A percentile compares a stretch with the other conserved stretches of the same genome.
These are phyloP conservation scores for Polyporus arcularius DNA, from an alignment of 768 basidiomycete genomes.

Conservation along the genomic window DNA sequence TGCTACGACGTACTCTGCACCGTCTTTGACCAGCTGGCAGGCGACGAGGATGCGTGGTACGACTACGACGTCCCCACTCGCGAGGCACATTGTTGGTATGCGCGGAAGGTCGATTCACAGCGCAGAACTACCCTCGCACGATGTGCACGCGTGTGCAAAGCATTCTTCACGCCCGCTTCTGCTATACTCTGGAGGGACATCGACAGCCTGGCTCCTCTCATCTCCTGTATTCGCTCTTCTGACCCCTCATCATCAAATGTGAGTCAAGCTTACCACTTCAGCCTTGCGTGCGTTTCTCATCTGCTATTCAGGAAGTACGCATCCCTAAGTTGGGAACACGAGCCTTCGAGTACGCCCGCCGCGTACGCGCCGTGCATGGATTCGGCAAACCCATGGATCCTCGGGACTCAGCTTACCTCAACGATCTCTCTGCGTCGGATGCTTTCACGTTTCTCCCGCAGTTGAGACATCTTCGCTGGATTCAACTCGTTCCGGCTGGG, in stretches of 20 bases:
- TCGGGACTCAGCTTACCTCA: background rate
- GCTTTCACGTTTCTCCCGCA: background rate
- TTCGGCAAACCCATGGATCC: background rate
- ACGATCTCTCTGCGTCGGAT: background rate
- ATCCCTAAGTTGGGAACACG: background rate
- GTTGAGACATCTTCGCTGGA: constrained; percentile 10
- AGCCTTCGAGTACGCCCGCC: constrained; percentile 4
- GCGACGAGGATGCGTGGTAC: constrained; percentile 6
- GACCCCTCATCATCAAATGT: background rate
- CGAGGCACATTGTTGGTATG: constrained; percentile 3
- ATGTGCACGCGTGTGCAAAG: constrained; percentile 8
- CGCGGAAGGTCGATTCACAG: background rate
- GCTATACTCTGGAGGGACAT: constrained; percentile 13
- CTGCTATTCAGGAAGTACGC: background rate
- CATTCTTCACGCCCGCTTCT: constrained; percentile 13
- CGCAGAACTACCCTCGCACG: constrained; percentile 2
- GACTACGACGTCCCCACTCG: constrained; percentile 11
- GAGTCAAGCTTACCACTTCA: background rate
- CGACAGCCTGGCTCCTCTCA: constrained; percentile 1
- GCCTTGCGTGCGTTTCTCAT: background rate
- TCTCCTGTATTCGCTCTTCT: background rate
- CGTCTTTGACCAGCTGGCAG: constrained; percentile 10
- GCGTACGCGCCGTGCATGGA: constrained; percentile 8
- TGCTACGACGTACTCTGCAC: constrained; percentile 13
- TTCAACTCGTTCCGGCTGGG: background rate